phyloP scores from a whole-genome alignment of 768 basidiomycete species.

The Serendipita indica region DNA sequence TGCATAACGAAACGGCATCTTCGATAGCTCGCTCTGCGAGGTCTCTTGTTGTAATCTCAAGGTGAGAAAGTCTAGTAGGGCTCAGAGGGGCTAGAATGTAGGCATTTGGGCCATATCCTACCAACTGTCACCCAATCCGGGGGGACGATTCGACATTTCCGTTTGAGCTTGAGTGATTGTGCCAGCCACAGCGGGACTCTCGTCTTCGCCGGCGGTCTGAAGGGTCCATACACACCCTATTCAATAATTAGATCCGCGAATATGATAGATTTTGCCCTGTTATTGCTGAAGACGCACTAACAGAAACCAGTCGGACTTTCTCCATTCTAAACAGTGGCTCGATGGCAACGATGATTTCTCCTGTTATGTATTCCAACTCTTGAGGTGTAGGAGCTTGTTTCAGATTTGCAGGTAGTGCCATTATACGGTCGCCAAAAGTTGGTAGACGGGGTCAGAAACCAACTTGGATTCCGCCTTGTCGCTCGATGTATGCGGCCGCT shows the following conservation, averaged over 20 bases:
- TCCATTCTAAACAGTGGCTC: slow-evolving; percentile 85
- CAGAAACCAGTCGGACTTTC: slow-evolving; percentile 81
- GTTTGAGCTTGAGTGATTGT: slow-evolving; percentile 80
- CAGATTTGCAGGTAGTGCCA: slow-evolving; percentile 67
- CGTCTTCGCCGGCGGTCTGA: slow-evolving; percentile 72
- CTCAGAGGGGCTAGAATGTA: no score
- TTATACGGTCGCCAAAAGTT: slow-evolving; percentile 19
- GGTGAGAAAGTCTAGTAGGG: slow-evolving; percentile 60
- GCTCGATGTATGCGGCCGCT: slow-evolving; percentile 24
- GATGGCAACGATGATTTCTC: slow-evolving; percentile 71
- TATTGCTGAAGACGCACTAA: slow-evolving; percentile 23
- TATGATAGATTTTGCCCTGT: background rate
- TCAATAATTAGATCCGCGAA: slow-evolving; percentile 6
- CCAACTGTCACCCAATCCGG: slow-evolving; percentile 83
- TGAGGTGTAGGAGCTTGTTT: slow-evolving; percentile 61
- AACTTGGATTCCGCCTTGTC: background rate
- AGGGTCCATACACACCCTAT: slow-evolving; percentile 86
- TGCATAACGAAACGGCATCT: slow-evolving; percentile 72
- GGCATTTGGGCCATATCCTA: slow-evolving; percentile 26
- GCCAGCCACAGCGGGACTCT: slow-evolving; percentile 96
- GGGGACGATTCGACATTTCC: slow-evolving; percentile 83
- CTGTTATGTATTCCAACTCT: slow-evolving; percentile 80
- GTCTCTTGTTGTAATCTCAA: slow-evolving; percentile 62
- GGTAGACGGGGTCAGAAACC: background rate
- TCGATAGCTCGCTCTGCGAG: slow-evolving; percentile 53